phyloP scores from a whole-genome alignment of 192 early-diverging fungal species.

The Podila clonocystis region DNA sequence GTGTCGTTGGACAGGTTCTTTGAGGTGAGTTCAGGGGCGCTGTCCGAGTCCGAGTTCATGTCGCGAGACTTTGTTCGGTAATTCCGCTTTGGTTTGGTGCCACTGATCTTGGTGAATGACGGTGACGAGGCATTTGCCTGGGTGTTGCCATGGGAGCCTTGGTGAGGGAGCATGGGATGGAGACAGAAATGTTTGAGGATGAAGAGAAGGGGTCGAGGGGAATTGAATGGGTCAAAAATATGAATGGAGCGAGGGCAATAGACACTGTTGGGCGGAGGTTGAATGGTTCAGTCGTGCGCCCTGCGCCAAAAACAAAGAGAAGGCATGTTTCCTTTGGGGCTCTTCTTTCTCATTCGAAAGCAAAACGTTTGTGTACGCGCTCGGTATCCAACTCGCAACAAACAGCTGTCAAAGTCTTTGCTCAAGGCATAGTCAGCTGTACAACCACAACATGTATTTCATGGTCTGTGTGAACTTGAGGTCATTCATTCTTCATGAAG shows the following conservation, averaged over 20 bases:
- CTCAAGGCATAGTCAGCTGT: too few species aligned
- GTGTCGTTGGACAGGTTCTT: not conserved
- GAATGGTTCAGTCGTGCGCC: not conserved
- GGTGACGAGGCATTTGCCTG: not conserved
- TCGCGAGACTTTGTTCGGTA: slow-evolving; percentile 22
- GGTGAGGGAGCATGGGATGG: not conserved
- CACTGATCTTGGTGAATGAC: not conserved
- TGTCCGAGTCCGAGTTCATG: slow-evolving; percentile 4
- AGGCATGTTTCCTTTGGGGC: too few species aligned
- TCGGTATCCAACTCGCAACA: too few species aligned
- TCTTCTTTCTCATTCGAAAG: too few species aligned
- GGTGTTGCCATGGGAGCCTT: not conserved
- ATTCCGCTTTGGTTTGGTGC: slow-evolving; percentile 22
- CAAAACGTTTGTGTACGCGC: too few species aligned
- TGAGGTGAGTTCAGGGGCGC: not conserved
- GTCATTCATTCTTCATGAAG: too few species aligned
- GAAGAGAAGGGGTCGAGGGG: not conserved
- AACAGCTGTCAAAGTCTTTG: too few species aligned
- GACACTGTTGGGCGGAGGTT: too few species aligned
- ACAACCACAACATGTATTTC: too few species aligned
- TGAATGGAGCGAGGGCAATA: too few species aligned
- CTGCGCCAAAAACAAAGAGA: not conserved
- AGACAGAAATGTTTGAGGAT: not conserved
- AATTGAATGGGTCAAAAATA: not conserved
- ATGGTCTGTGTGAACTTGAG: too few species aligned